These are phyloP conservation scores for Pugionium dolabratum DNA, from an alignment of 345 rosid species.

Conservation along the genomic window DNA sequence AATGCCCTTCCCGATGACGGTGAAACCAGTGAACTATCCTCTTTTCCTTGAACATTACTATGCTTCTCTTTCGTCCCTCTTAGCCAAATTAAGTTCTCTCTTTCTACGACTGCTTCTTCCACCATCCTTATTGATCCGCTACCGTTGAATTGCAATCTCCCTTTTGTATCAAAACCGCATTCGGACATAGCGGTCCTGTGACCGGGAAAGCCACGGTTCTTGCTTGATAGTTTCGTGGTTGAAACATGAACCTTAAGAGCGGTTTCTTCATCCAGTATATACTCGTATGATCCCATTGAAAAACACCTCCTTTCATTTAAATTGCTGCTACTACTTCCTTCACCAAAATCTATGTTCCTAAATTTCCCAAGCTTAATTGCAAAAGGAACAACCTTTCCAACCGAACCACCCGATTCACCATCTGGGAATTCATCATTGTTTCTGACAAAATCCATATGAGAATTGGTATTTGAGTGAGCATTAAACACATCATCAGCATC, in stretches of 20 bases:
- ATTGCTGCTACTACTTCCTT: constrained; percentile 49
- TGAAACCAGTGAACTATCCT: constrained; percentile 38
- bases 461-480: constrained; percentile 43
- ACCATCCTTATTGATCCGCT: constrained; percentile 33
- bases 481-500: constrained; percentile 17
- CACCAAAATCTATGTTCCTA: constrained; percentile 59
- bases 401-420: constrained; percentile 44
- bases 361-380: constrained; percentile 76
- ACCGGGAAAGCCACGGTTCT: constrained; percentile 47
- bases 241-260: constrained; percentile 76
- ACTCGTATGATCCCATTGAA: constrained; percentile 98
- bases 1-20: constrained; percentile 59
- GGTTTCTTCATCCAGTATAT: constrained; percentile 79
- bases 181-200: constrained; percentile 53
- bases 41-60: constrained; percentile 36
- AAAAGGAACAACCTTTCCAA: constrained; percentile 73
- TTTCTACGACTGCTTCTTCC: constrained; percentile 41
- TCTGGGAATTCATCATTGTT: constrained; percentile 36
- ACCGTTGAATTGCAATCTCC: constrained; percentile 52
- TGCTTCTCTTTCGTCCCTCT: constrained; percentile 63
- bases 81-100: constrained; percentile 88
- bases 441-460: constrained; percentile 27
- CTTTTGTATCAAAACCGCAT: constrained; percentile 54
- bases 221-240: constrained; percentile 58
- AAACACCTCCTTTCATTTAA: constrained; percentile 76